Percentiles rank a stretch among this genome's conserved stretches.
phyloP scores from a whole-genome alignment of 139 green algal genomes.

The Ettlia oleoabundans region DNA sequence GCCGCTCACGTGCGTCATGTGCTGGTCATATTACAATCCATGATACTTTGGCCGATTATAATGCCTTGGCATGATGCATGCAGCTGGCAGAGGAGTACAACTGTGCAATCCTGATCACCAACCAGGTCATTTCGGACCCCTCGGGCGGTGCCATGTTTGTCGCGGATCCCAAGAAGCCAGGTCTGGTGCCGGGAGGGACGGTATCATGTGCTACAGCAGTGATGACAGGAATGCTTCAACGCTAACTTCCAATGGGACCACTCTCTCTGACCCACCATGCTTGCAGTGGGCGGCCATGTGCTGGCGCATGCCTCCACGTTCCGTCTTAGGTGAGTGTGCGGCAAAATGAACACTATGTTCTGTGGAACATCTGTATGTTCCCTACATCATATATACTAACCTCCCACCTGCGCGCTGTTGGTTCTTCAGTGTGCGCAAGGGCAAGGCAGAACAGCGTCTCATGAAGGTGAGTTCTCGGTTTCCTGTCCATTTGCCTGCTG shows the following conservation, averaged over 20 bases:
- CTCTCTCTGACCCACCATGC: too few species aligned
- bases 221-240: too few species aligned
- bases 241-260: too few species aligned
- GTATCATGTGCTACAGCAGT: too few species aligned
- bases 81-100: constrained; percentile 93
- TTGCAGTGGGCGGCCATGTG: constrained; percentile 62
- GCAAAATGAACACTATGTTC: too few species aligned
- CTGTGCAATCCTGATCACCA: constrained; percentile 89
- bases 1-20: too few species aligned
- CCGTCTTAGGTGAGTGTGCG: constrained; percentile 59
- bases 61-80: neutral
- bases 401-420: too few species aligned
- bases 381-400: too few species aligned
- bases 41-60: too few species aligned
- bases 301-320: constrained; percentile 85
- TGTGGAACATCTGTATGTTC: too few species aligned
- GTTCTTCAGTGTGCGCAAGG: constrained; percentile 89
- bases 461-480: constrained; percentile 72
- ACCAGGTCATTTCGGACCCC: constrained; percentile 88
- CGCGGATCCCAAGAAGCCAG: constrained; percentile 56
- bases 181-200: too few species aligned
- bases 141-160: constrained; percentile 83
- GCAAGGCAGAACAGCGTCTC: constrained; percentile 89
- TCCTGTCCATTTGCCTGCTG: neutral
- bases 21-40: too few species aligned